Conservation (phyloP, 2,329 filamentous ascomycete genomes). For the Myriosclerotinia curreyana region DNA sequence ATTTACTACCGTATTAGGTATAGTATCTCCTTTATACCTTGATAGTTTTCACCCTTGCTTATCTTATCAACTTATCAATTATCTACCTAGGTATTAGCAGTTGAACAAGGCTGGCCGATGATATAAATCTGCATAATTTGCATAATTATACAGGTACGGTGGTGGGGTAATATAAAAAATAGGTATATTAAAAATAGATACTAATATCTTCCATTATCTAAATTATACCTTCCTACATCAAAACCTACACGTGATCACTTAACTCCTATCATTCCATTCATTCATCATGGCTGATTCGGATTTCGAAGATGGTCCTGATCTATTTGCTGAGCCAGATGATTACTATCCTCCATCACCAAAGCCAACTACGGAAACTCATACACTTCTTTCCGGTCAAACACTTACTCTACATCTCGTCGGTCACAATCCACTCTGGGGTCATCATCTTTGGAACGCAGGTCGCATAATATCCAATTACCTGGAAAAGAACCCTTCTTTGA, state of each 20-base stretch:
- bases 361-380: constrained; percentile 70
- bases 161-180: too few species aligned
- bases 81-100: too few species aligned
- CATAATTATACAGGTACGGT: too few species aligned
- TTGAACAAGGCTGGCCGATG: too few species aligned
- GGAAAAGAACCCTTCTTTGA: constrained; percentile 62
- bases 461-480: constrained; percentile 76
- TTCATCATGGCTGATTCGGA: constrained; percentile 23
- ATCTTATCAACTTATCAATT: too few species aligned
- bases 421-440: constrained; percentile 83
- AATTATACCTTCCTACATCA: too few species aligned
- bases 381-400: constrained; percentile 57
- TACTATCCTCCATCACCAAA: constrained; percentile 77
- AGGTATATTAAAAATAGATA: too few species aligned
- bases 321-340: constrained; percentile 79
- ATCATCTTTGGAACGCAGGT: constrained; percentile 88
- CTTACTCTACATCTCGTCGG: constrained; percentile 74
- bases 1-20: too few species aligned
- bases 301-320: constrained; percentile 39
- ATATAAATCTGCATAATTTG: too few species aligned
- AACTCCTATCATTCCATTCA: neutral
- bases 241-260: constrained; percentile 27
- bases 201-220: too few species aligned
- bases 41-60: too few species aligned
- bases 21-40: too few species aligned